These are phyloP conservation scores for Hypoxylon sp. DNA, from an alignment of 2,329 filamentous ascomycete species.

Conservation along the genomic window DNA sequence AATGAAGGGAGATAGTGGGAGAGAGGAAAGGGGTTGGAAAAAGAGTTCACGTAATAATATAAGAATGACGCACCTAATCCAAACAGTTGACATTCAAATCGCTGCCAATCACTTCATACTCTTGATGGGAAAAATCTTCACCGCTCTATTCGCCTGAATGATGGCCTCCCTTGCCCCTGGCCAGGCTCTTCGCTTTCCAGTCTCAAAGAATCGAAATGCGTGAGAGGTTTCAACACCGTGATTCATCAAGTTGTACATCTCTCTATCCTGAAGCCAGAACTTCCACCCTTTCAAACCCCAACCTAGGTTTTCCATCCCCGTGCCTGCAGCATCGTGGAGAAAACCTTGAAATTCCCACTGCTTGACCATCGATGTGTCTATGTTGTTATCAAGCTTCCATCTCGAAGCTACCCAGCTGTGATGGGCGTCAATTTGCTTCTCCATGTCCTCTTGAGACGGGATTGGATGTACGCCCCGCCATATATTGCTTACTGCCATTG, in stretches of 20 bases:
- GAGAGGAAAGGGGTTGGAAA: not conserved
- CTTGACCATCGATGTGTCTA: slow-evolving; percentile 45
- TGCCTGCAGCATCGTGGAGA: slow-evolving; percentile 59
- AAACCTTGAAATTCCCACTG: slow-evolving; percentile 55
- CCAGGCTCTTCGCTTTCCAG: slow-evolving; percentile 58
- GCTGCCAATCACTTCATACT: slow-evolving; percentile 13
- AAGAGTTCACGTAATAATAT: too few relatives aligned
- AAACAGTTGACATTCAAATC: not conserved
- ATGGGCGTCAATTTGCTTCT: slow-evolving; percentile 48
- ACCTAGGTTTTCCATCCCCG: slow-evolving; percentile 59
- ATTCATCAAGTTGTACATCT: slow-evolving; percentile 58
- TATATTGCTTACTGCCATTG: slow-evolving; percentile 59
- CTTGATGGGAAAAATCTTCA: slow-evolving; percentile 39
- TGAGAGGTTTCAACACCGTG: slow-evolving; percentile 59
- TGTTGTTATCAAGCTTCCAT: slow-evolving; percentile 43
- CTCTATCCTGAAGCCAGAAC: slow-evolving; percentile 58
- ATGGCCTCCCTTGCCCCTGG: slow-evolving; percentile 57
- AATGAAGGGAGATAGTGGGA: not conserved
- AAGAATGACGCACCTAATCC: not conserved
- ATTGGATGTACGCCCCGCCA: slow-evolving; percentile 55
- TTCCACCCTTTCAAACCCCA: slow-evolving; percentile 60
- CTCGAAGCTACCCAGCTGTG: slow-evolving; percentile 50
- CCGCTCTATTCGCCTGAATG: slow-evolving; percentile 49
- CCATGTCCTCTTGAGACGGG: slow-evolving; percentile 52
- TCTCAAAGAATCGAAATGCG: slow-evolving; percentile 60